Percentiles rank a stretch among this genome's conserved stretches.
Evolutionary conservation across 441 rosid species (phyloP).

Genomic region (Aquilaria agallochum): DNA sequence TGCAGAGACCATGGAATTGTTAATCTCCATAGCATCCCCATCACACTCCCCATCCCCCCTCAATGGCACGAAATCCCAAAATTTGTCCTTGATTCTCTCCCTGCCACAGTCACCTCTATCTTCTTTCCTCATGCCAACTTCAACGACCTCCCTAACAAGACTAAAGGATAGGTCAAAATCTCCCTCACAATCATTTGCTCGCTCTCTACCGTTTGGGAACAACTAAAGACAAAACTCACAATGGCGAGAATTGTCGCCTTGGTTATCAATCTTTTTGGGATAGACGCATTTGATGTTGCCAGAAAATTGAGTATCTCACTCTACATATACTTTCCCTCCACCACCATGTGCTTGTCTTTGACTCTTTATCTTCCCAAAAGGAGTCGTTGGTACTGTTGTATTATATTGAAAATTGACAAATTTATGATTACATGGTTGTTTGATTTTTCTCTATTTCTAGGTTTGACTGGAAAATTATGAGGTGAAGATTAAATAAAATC

Average conservation of each 20-base stretch:
- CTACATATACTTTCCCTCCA: conserved; percentile 52
- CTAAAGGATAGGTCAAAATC: conserved; percentile 37
- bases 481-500: conserved; percentile 9
- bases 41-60: conserved; percentile 49
- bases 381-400: no score
- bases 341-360: conserved; percentile 54
- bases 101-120: conserved; percentile 32
- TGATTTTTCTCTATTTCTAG: no score
- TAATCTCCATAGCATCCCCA: conserved; percentile 24
- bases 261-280: conserved; percentile 67
- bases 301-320: conserved; percentile 49
- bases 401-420: no score
- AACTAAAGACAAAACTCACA: conserved; percentile 21
- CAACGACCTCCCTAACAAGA: conserved; percentile 32
- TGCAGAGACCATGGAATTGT: conserved; percentile 6
- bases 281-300: conserved; percentile 61
- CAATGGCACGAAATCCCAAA: conserved; percentile 40
- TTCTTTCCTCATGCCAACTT: conserved; percentile 54
- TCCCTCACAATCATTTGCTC: conserved; percentile 51
- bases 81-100: conserved; percentile 50
- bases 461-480: no score
- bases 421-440: no score
- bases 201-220: conserved; percentile 37
- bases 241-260: conserved; percentile 28
- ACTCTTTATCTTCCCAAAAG: conserved; percentile 30